Evolutionary conservation across 371 early-diverging fungal species (phyloP), one percentile per base, ranked within the genome.

Genomic region (Batkoa obscura): DNA sequence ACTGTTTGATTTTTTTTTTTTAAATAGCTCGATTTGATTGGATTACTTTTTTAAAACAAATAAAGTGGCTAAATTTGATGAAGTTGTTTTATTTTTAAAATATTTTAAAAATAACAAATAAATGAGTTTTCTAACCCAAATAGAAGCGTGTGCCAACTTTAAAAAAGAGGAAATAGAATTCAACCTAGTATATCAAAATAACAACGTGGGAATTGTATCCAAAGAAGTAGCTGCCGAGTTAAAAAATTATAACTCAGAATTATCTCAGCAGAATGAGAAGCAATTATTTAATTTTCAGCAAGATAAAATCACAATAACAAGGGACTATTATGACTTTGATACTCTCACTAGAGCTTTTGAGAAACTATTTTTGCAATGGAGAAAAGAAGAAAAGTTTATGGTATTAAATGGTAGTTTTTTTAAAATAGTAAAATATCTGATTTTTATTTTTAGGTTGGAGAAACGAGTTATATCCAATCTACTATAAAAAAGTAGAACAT

Each of bases 391-490:
- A 23, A 5, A 31, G 6, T 30, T 47, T 8, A 31, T 17, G 13
- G n/a, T n/a, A 6, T 13, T 47, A 31, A 47, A 31, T 17, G 47
- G 47, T 47, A 42, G n/a, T n/a, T n/a, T 42, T 42, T 42, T 10
- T n/a, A n/a, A 42, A n/a, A 42, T 42, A 10, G 10, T 10, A n/a
- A 42, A 10, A n/a, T 10, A 10, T 42, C 10, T 10, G 42, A 48
- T 48, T 9, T 31, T 31, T 9, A 17, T 54, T 6, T 34, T 37
- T 55, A 62, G 75, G 84, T 23, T 88, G 88, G 87, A 66, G 87
- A 4, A 61, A 76, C 50, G 94, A 93, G 63, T 68, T 83, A 4
- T 91, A 88, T 59, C 80, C 83, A 10, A 84, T 91, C 9, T 90
- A 81, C 58, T 77, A 75, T 0, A 66, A 64, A 47, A 36, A 46